phyloP scores from a whole-genome alignment of 768 basidiomycete species.

The Suillus lakei region DNA sequence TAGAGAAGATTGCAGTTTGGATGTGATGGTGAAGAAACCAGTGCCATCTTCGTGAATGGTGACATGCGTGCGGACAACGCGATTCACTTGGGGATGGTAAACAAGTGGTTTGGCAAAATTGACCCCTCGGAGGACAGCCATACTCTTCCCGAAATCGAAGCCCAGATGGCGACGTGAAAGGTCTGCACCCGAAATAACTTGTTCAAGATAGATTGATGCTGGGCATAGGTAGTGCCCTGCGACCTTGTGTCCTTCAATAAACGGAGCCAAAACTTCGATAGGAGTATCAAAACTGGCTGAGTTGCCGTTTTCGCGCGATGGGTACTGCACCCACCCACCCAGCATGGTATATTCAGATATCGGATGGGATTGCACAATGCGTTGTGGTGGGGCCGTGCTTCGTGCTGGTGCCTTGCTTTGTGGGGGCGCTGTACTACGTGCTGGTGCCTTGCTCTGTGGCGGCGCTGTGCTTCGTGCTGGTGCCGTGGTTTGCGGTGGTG shows the following conservation, averaged over 20 bases:
- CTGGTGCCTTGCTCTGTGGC: background rate
- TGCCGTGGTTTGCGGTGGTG: background rate
- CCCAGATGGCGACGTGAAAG: conserved; percentile 40
- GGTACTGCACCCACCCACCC: conserved; percentile 47
- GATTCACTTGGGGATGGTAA: conserved; percentile 37
- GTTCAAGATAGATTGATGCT: conserved; percentile 68
- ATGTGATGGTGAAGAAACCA: conserved; percentile 53
- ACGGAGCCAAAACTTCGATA: conserved; percentile 43
- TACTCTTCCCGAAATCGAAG: conserved; percentile 35
- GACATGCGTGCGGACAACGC: conserved; percentile 45
- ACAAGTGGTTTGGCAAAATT: conserved; percentile 62
- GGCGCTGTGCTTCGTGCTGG: background rate
- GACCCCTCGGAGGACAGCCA: conserved; percentile 46
- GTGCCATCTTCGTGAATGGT: conserved; percentile 38
- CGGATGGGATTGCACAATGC: background rate
- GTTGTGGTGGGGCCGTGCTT: background rate
- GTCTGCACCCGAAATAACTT: conserved; percentile 50
- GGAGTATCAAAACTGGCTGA: conserved; percentile 60
- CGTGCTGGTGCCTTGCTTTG: background rate
- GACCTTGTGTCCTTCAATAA: conserved; percentile 64
- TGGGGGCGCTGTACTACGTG: background rate
- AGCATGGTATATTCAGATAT: conserved; percentile 41
- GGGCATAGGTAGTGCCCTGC: conserved; percentile 62
- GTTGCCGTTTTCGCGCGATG: conserved; percentile 37
- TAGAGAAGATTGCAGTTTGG: conserved; percentile 36